Conservation (phyloP, 2,329 filamentous ascomycete species). For the Monosporascus sp. region DNA sequence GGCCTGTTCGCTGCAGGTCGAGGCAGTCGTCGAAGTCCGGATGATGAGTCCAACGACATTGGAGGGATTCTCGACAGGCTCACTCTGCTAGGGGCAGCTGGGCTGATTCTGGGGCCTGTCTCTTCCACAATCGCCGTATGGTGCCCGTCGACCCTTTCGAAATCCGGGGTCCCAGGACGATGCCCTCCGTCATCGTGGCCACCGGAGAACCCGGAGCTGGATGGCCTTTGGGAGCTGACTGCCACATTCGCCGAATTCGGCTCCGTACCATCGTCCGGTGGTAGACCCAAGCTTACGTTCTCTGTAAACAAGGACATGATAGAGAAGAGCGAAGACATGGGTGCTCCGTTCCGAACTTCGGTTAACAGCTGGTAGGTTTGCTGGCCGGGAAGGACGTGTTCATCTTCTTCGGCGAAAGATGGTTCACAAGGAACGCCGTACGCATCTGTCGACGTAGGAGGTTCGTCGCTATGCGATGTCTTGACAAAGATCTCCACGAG, state of each 20-base stretch:
- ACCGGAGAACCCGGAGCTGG: slow-evolving; percentile 10
- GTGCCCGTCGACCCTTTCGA: slow-evolving; percentile 22
- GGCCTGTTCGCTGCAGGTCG: slow-evolving; percentile 40
- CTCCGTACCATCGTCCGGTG: slow-evolving; percentile 53
- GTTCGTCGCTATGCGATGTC: slow-evolving; percentile 49
- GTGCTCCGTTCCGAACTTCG: slow-evolving; percentile 94
- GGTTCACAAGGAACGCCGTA: slow-evolving; percentile 38
- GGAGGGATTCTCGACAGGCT: slow-evolving; percentile 63
- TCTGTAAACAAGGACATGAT: slow-evolving; percentile 97
- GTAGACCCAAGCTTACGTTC: slow-evolving; percentile 73
- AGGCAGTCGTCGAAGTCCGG: slow-evolving; percentile 21
- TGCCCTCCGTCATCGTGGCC: slow-evolving; percentile 11
- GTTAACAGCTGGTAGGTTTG: slow-evolving; percentile 93
- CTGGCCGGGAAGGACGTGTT: slow-evolving; percentile 53
- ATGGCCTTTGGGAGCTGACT: slow-evolving; percentile 20
- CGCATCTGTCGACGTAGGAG: slow-evolving; percentile 30
- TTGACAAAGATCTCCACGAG: slow-evolving; percentile 98
- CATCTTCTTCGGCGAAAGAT: slow-evolving; percentile 66
- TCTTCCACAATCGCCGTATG: slow-evolving; percentile 20
- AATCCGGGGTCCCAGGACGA: slow-evolving; percentile 5
- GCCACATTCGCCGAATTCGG: slow-evolving; percentile 23
- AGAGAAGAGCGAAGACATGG: slow-evolving; percentile 97
- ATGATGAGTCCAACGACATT: slow-evolving; percentile 59
- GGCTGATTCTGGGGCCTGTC: slow-evolving; percentile 14
- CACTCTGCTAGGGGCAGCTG: slow-evolving; percentile 24